Evolutionary conservation across 2,329 filamentous ascomycete genomes (phyloP).

Genomic region (Alternaria sp.): DNA sequence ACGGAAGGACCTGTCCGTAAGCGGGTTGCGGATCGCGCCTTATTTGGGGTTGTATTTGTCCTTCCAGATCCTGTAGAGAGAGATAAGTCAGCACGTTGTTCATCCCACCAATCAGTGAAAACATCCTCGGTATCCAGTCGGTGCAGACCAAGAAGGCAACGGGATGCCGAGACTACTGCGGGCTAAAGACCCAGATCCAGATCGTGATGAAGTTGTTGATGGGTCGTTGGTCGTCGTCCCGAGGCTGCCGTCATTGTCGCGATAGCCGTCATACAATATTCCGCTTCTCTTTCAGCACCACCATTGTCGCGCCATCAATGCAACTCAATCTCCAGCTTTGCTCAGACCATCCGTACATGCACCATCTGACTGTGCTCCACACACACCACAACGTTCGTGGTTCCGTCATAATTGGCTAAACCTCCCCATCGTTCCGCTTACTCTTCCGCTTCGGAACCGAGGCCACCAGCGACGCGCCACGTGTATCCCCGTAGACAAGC

Average conservation of each 20-base stretch:
- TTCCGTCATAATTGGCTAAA: constrained; percentile 29
- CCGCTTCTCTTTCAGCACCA: constrained; percentile 8
- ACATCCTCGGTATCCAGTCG: constrained; percentile 2
- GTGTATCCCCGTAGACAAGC: constrained; percentile 39
- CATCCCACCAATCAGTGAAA: background rate
- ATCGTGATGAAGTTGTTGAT: constrained; percentile 1
- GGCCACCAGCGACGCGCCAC: constrained; percentile 45
- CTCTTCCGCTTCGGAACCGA: constrained; percentile 17
- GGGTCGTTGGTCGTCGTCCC: background rate
- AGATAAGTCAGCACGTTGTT: constrained; percentile 36
- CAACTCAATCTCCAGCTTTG: constrained; percentile 15
- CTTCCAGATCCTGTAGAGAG: constrained; percentile 84
- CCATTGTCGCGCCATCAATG: constrained; percentile 16
- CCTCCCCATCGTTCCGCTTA: constrained; percentile 20
- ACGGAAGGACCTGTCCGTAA: background rate
- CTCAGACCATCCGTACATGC: constrained; percentile 8
- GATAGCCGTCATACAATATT: constrained; percentile 7
- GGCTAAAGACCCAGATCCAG: constrained; percentile 2
- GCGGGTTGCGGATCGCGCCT: constrained; percentile 6
- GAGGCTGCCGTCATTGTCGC: constrained; percentile 11
- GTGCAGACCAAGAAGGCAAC: background rate
- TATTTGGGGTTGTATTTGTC: constrained; percentile 79
- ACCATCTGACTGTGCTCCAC: constrained; percentile 16
- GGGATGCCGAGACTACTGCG: constrained; percentile 10
- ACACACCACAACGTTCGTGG: constrained; percentile 6